These are phyloP conservation scores for Aurantiochytrium sp. DNA, from an alignment of 108 stramenopile genomes.

Conservation along the genomic window DNA sequence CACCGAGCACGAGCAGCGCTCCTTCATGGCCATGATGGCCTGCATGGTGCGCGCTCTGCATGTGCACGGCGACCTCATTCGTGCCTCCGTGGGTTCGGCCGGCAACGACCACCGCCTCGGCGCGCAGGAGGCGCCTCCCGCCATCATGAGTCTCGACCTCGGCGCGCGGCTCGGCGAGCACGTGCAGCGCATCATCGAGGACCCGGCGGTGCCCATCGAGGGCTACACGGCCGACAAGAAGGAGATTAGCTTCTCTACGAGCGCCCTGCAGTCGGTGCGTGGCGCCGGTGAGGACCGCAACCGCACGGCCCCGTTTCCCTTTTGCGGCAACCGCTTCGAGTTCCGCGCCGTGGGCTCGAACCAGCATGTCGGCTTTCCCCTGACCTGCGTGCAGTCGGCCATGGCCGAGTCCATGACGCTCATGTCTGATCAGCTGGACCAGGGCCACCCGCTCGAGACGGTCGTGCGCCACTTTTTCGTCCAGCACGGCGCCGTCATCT, in stretches of 20 bases:
- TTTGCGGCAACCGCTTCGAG: constrained; percentile 85
- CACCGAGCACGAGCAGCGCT: constrained; percentile 57
- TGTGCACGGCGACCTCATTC: constrained; percentile 89
- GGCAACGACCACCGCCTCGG: constrained; percentile 95
- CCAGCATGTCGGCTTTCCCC: constrained; percentile 84
- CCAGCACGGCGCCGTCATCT: constrained; percentile 81
- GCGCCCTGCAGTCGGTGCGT: constrained; percentile 72
- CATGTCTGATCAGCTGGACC: constrained; percentile 80
- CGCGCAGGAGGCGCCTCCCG: constrained; percentile 90
- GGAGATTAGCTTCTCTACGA: constrained; percentile 71
- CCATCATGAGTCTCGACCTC: constrained; percentile 87
- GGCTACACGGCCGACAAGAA: constrained; percentile 76
- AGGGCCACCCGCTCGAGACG: constrained; percentile 62
- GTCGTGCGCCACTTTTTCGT: constrained; percentile 73
- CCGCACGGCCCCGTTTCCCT: constrained; percentile 92
- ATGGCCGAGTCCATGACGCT: constrained; percentile 80
- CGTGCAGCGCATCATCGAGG: constrained; percentile 29
- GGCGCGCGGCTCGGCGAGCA: constrained; percentile 70
- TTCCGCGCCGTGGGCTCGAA: constrained; percentile 92
- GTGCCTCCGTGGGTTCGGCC: constrained; percentile 79
- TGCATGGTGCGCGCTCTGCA: constrained; percentile 82
- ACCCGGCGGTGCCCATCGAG: constrained; percentile 66
- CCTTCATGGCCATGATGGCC: constrained; percentile 85
- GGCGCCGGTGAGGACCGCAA: constrained; percentile 91
- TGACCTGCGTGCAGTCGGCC: constrained; percentile 88